Evolutionary conservation across 169 alveolate genomes (phyloP), one percentile per base, ranked within the genome.

Genomic region (Plasmodium vinckei): DNA sequence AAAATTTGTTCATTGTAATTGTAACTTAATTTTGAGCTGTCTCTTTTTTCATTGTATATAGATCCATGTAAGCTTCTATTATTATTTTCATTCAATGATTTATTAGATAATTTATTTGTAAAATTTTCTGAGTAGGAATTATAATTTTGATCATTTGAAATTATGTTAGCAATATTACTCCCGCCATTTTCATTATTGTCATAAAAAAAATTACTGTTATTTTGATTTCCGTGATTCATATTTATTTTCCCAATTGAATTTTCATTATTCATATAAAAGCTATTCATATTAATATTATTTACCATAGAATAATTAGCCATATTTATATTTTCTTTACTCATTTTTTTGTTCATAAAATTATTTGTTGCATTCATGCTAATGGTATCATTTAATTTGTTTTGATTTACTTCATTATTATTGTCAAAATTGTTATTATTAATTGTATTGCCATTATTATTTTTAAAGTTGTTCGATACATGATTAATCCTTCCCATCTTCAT

Each of bases 31-130:
- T 44, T 75, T 13, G 60, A 44, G 12, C 63, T 73, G 15, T 75
- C 88, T 73, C 57, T 75, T 54, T 75, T 75, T 5, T 54, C 88
- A 47, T 21, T 75, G 33, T 61, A 75, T 17, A 75, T 75, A 42
- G 88, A 21, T 15, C 68, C 25, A 9, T 42, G 10, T 13, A 15
- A 61, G 47, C 25, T 75, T 4, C 42, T 33, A 75, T 54, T 53
- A 75, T 67, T 63, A 23, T 61, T 75, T 19, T 75, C 61, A 7
- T 47, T 75, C 61, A 54, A 72, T 15, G 71, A 72, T 56, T 72
- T 72, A 54, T 56, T 53, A 10, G 59, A 23, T 39, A 72, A 17
- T 21, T 72, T 72, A 17, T 72, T 70, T 33, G 87, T 13, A 61
- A 61, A 46, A 12, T 44, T 23, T 75, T 75, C 73, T 27, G 49